Evolutionary conservation across 2,329 filamentous ascomycete species (phyloP).

Genomic region (Dendrostoma leiphaemia): DNA sequence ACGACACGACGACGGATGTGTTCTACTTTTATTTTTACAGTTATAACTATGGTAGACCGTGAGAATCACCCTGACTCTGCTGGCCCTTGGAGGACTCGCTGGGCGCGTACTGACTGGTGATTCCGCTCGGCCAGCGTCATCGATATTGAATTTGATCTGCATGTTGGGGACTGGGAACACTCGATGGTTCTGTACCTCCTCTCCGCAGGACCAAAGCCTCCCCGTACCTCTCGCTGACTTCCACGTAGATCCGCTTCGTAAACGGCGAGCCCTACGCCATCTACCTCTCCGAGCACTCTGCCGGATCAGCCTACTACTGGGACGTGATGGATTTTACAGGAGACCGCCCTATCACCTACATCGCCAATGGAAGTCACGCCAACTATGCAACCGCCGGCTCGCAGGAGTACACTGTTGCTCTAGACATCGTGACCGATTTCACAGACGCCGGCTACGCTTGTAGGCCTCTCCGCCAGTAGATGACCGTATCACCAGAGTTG

Average conservation of each 20-base stretch:
- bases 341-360: conserved; percentile 20
- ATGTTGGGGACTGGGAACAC: conserved; percentile 28
- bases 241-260: conserved; percentile 24
- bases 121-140: conserved; percentile 15
- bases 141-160: conserved; percentile 23
- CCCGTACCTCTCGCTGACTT: neutral
- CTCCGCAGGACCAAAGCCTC: neutral
- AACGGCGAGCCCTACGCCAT: conserved; percentile 21
- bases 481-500: neutral
- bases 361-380: conserved; percentile 23
- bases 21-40: conserved; percentile 24
- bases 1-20: conserved; percentile 21
- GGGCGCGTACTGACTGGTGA: neutral
- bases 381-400: conserved; percentile 24
- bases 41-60: conserved; percentile 22
- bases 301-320: conserved; percentile 25
- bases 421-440: conserved; percentile 20
- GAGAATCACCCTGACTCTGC: neutral
- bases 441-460: conserved; percentile 22
- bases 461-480: neutral
- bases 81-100: neutral
- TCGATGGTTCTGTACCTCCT: conserved; percentile 17
- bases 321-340: conserved; percentile 16
- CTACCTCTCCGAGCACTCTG: conserved; percentile 24
- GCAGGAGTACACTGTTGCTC: conserved; percentile 22